Evolutionary conservation across 345 rosid genomes (phyloP), one percentile per base, ranked within the genome.

Genomic region (Salix exigua): DNA sequence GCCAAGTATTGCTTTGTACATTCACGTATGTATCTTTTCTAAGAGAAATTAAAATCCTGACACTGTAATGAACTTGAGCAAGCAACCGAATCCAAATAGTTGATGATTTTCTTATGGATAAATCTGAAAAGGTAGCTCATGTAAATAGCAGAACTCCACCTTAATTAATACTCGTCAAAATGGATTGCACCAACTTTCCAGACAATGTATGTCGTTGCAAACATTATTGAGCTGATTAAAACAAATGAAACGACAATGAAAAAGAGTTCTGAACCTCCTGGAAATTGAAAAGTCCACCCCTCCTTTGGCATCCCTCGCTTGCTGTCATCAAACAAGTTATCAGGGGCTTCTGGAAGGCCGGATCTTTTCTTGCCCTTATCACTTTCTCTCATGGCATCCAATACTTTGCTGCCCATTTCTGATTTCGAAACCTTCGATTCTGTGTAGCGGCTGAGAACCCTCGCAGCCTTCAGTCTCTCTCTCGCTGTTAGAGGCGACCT

Each of bases 141-240:
- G 62, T 58, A 62, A 78, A 73, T 60, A 55, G 74, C 65, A 71
- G 26, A 68, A 77, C 58, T 77, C 62, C 73, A 76, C 31, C 83
- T 42, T 38, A 60, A 64, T 42, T 38, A 60, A 64, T 72, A 87
- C 74, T 94, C 95, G 1, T 94, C 93, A 65, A 92, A 94, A 85
- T 94, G 97, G 82, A 94, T 94, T 2, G 89, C 98, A 53, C 95
- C 97, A 12, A 87, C 91, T 86, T 94, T 94, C 98, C 97, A 93
- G 63, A 95, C 94, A 42, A 91, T 12, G 78, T 68, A 94, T 68
- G 98, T 92, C 16, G 97, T 94, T 12, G 96, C 88, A 70, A 95
- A 89, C 99, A 95, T 95, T 18, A 93, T 86, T 0, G 96, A 88
- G 86, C 97, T 95, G 80, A 95, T 91, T 26, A 91, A 82, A 71